Conservation (phyloP, 305 asterid genomes). For the Fraxinus paxiana region DNA sequence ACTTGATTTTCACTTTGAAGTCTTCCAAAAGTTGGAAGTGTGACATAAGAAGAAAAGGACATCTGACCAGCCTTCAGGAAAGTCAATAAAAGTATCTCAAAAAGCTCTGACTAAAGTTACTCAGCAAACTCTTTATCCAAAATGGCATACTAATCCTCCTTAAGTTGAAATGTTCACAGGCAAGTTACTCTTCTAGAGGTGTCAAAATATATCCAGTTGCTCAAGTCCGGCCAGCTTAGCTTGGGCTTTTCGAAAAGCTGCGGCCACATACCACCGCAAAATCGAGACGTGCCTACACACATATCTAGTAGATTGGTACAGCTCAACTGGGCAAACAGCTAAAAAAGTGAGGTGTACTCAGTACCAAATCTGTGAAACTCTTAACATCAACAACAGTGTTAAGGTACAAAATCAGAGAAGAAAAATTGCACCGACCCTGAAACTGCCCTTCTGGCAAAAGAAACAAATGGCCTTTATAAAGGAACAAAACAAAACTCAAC, state of each 20-base stretch:
- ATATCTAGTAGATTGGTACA: not conserved
- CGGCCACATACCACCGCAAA: not conserved
- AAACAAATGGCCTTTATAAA: constrained; percentile 18
- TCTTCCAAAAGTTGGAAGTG: not conserved
- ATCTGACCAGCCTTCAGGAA: constrained; percentile 17
- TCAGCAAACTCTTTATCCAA: constrained; percentile 23
- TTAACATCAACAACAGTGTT: not conserved
- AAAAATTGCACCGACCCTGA: constrained; percentile 31
- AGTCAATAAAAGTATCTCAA: constrained; percentile 24
- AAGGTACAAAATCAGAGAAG: not conserved
- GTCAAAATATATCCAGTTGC: not conserved
- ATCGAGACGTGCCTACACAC: not conserved
- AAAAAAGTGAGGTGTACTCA: not conserved
- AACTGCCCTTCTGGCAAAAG: constrained; percentile 14
- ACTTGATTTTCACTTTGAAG: not conserved
- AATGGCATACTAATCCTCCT: constrained; percentile 16
- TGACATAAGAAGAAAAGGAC: not conserved
- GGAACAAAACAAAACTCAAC: not conserved
- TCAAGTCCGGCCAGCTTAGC: not conserved
- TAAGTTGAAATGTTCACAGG: constrained; percentile 21
- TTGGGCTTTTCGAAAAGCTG: not conserved
- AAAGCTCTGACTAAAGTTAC: constrained; percentile 24
- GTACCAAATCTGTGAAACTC: not conserved
- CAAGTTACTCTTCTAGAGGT: constrained; percentile 2
- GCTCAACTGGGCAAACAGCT: not conserved